Evolutionary conservation across 768 basidiomycete genomes (phyloP).

Genomic region (Suillus fuscotomentosus): DNA sequence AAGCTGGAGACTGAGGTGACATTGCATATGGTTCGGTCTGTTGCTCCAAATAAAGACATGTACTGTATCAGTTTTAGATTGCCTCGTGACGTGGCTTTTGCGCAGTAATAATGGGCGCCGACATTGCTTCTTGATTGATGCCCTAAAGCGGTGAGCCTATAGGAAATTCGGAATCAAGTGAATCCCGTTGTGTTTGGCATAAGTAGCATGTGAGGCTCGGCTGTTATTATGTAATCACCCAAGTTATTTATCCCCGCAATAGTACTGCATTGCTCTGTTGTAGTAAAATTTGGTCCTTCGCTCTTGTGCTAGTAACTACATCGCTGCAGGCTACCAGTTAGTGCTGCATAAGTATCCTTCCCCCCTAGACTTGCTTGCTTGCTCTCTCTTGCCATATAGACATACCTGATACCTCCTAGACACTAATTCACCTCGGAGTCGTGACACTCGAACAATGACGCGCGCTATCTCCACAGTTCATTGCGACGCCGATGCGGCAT

Average conservation of each 20-base stretch:
- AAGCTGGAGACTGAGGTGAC: conserved; percentile 47
- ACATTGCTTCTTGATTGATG: conserved; percentile 1
- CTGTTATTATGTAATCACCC: conserved; percentile 33
- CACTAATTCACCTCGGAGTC: conserved; percentile 25
- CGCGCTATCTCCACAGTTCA: conserved; percentile 49
- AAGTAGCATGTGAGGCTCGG: conserved; percentile 29
- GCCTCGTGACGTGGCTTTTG: conserved; percentile 44
- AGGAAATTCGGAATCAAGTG: not conserved
- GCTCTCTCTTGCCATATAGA: conserved; percentile 20
- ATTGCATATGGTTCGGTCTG: conserved; percentile 82
- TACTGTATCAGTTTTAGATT: conserved; percentile 91
- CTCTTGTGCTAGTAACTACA: conserved; percentile 7
- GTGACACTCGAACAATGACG: conserved; percentile 31
- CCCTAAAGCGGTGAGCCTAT: not conserved
- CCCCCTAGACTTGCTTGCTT: conserved; percentile 21
- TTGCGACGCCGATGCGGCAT: conserved; percentile 44
- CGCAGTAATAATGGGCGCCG: conserved; percentile 10
- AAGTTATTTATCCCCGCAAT: conserved; percentile 34
- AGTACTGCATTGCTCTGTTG: conserved; percentile 2
- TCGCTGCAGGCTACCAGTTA: conserved; percentile 11
- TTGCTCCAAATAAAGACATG: conserved; percentile 97
- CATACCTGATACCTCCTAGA: conserved; percentile 36
- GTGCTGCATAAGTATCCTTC: conserved; percentile 16
- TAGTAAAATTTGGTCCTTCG: conserved; percentile 8
- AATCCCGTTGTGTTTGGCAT: not conserved